These are phyloP conservation scores for Colletotrichum liaoningense DNA, from an alignment of 2,329 filamentous ascomycete genomes.

Conservation along the genomic window DNA sequence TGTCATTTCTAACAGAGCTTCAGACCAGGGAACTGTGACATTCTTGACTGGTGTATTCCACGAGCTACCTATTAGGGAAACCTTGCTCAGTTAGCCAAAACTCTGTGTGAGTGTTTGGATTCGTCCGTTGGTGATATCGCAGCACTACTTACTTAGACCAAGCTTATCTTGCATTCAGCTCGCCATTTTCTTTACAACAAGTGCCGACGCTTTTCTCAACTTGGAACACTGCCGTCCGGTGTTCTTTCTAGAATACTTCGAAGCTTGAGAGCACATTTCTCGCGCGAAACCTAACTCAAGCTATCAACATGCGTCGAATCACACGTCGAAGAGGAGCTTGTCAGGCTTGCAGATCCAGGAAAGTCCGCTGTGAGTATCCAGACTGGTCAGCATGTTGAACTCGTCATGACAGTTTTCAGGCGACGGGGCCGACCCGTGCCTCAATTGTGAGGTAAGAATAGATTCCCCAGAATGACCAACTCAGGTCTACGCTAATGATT, in stretches of 20 bases:
- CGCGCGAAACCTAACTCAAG: not conserved
- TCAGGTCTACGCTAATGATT: not conserved
- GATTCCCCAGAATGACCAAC: too few species aligned
- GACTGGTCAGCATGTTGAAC: not conserved
- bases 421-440: slow-evolving; percentile 28
- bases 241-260: not conserved
- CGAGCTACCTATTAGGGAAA: not conserved
- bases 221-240: not conserved
- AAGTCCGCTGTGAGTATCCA: slow-evolving; percentile 27
- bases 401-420: slow-evolving; percentile 9
- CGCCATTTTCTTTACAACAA: not conserved
- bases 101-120: not conserved
- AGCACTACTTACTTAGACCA: slow-evolving; percentile 1
- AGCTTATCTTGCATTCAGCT: slow-evolving; percentile 1
- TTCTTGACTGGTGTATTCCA: not conserved
- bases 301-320: slow-evolving; percentile 21
- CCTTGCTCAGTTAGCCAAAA: not conserved
- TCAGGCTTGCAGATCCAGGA: slow-evolving; percentile 26
- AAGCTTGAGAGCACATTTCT: not conserved
- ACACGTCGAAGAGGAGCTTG: slow-evolving; percentile 31
- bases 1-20: not conserved
- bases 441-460: slow-evolving; percentile 24
- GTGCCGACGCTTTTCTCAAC: not conserved
- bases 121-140: not conserved
- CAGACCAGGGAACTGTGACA: not conserved